These are phyloP conservation scores for Ephemerocybe angulata DNA, from an alignment of 768 basidiomycete species.

Conservation along the genomic window DNA sequence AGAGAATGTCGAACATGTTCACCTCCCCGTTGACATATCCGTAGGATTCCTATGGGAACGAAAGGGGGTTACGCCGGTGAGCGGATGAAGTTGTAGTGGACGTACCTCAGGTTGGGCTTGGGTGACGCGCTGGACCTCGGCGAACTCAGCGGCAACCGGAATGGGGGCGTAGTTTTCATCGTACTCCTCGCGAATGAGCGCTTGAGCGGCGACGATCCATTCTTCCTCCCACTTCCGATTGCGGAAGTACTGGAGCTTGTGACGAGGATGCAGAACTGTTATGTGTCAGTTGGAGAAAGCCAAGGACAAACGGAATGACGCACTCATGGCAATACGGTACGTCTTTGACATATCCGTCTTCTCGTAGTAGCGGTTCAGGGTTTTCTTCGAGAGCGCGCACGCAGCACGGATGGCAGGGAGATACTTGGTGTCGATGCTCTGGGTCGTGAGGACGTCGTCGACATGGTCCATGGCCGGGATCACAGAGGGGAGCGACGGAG, in stretches of 20 bases:
- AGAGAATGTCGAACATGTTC: background rate
- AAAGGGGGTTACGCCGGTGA: background rate
- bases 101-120: no score
- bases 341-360: conserved; percentile 24
- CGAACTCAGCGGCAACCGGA: background rate
- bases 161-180: background rate
- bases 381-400: conserved; percentile 11
- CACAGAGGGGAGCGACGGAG: conserved; percentile 9
- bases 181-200: background rate
- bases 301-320: background rate
- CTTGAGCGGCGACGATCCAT: conserved; percentile 3
- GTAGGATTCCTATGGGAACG: background rate
- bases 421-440: background rate
- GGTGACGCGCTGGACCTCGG: background rate
- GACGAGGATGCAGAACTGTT: conserved; percentile 11
- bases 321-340: conserved; percentile 38
- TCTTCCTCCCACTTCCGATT: conserved; percentile 15
- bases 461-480: conserved; percentile 17
- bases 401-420: conserved; percentile 10
- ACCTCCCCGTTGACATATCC: background rate
- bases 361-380: conserved; percentile 17
- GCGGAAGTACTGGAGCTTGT: conserved; percentile 13
- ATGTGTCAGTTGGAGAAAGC: background rate
- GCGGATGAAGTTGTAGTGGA: no score
- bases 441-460: conserved; percentile 7